Evolutionary conservation across 2,329 filamentous ascomycete species (phyloP).

Genomic region (Apiospora rasikravindrae): DNA sequence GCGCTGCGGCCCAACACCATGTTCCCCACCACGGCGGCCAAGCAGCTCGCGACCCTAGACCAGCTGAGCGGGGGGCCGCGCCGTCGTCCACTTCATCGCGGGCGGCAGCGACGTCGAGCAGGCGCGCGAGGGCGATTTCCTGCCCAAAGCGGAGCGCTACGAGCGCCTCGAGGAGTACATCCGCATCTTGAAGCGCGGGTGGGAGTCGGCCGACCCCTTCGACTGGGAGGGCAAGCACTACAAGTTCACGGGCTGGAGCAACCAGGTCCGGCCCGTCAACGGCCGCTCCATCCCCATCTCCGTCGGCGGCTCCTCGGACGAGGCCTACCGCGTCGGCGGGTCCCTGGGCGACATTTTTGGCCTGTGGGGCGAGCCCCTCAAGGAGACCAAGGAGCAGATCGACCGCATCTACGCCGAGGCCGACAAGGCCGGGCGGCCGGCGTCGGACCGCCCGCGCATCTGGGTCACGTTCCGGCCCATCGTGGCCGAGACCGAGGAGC

Average conservation of each 20-base stretch:
- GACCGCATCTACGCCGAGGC: constrained; percentile 64
- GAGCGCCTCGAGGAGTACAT: constrained; percentile 66
- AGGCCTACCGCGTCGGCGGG: constrained; percentile 64
- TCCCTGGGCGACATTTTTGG: constrained; percentile 66
- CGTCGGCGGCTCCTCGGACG: constrained; percentile 63
- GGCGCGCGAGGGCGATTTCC: constrained; percentile 63
- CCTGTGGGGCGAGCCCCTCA: constrained; percentile 67
- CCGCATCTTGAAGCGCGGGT: constrained; percentile 62
- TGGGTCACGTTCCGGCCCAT: constrained; percentile 71
- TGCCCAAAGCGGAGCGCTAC: constrained; percentile 63
- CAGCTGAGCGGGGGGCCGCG: constrained; percentile 61
- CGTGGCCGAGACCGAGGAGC: constrained; percentile 63
- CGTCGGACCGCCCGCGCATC: constrained; percentile 58
- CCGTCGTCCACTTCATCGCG: constrained; percentile 67
- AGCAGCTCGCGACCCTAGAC: constrained; percentile 65
- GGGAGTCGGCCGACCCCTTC: constrained; percentile 61
- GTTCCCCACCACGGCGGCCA: constrained; percentile 67
- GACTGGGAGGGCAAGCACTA: constrained; percentile 67
- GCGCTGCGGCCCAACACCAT: constrained; percentile 66
- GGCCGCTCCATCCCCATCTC: constrained; percentile 59
- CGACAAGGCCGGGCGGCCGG: constrained; percentile 56
- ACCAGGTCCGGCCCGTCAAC: constrained; percentile 57
- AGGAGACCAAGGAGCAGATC: constrained; percentile 68
- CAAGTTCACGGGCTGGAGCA: constrained; percentile 63
- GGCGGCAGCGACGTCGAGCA: constrained; percentile 66